Conservation (phyloP, 2,329 filamentous ascomycete species). For the Colletotrichum phormii region DNA sequence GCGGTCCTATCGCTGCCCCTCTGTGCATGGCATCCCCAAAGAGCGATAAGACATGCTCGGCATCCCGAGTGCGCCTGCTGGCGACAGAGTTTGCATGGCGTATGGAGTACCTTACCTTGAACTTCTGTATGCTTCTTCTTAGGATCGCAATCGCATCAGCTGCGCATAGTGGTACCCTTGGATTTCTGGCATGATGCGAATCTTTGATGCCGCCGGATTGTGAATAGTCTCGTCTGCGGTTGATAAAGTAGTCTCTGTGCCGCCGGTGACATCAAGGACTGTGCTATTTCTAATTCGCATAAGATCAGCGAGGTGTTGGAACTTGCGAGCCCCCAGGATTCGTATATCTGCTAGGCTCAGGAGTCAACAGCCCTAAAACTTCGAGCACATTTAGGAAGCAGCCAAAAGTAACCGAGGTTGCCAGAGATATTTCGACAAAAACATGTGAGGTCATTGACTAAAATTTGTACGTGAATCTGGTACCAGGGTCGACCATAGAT, state of each 20-base stretch:
- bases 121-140: neutral
- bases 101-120: neutral
- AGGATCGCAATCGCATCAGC: neutral
- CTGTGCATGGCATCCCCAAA: neutral
- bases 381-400: neutral
- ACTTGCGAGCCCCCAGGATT: neutral
- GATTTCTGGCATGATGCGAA: slow-evolving; percentile 17
- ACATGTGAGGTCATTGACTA: neutral
- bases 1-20: neutral
- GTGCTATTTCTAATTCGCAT: neutral
- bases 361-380: neutral
- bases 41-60: neutral
- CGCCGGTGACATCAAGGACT: neutral
- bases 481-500: neutral
- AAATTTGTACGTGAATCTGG: neutral
- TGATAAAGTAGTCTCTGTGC: neutral
- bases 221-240: neutral
- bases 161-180: slow-evolving; percentile 15
- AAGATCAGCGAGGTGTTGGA: neutral
- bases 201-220: neutral
- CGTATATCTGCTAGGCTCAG: neutral
- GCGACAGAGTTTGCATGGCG: neutral
- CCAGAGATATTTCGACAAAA: neutral
- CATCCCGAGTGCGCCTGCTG: neutral
- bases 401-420: neutral